phyloP scores from a whole-genome alignment of 2,329 filamentous ascomycete genomes.

The Phaeosphaeria sp. region DNA sequence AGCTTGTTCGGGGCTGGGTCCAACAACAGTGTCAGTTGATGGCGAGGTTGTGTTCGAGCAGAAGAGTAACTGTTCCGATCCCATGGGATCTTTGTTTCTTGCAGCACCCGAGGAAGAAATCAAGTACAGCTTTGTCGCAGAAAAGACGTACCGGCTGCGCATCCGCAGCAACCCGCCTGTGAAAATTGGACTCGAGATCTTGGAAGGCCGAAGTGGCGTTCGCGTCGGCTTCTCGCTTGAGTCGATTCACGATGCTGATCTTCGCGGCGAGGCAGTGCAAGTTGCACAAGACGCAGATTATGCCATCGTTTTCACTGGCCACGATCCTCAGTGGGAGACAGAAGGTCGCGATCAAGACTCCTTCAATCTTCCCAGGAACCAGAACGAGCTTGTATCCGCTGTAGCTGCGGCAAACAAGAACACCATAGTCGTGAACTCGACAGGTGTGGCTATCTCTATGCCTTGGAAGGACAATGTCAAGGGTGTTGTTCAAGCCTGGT shows the following conservation, averaged over 20 bases:
- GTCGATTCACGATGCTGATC: slow-evolving; percentile 45
- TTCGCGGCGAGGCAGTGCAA: slow-evolving; percentile 7
- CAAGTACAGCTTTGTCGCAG: neutral
- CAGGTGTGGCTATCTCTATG: slow-evolving; percentile 80
- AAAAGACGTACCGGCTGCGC: neutral
- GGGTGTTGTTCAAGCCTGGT: slow-evolving; percentile 76
- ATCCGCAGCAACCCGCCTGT: neutral
- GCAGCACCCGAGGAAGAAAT: neutral
- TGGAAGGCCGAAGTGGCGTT: slow-evolving; percentile 58
- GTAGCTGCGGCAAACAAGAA: slow-evolving; percentile 69
- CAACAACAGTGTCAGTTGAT: neutral
- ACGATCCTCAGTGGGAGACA: slow-evolving; percentile 76
- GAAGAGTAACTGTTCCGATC: neutral
- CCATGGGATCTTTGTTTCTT: neutral
- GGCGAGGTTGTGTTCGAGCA: neutral
- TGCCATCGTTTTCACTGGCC: slow-evolving; percentile 63
- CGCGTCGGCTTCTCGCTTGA: slow-evolving; percentile 66
- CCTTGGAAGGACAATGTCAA: slow-evolving; percentile 79
- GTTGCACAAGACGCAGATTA: slow-evolving; percentile 50
- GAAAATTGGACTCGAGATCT: neutral
- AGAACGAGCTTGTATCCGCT: slow-evolving; percentile 67
- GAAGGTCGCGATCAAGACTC: slow-evolving; percentile 68
- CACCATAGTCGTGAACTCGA: slow-evolving; percentile 78
- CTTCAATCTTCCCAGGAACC: slow-evolving; percentile 62
- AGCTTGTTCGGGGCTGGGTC: neutral